Evolutionary conservation across 129 eudicot genomes (phyloP).

Genomic region (Artemisia tridentata): DNA sequence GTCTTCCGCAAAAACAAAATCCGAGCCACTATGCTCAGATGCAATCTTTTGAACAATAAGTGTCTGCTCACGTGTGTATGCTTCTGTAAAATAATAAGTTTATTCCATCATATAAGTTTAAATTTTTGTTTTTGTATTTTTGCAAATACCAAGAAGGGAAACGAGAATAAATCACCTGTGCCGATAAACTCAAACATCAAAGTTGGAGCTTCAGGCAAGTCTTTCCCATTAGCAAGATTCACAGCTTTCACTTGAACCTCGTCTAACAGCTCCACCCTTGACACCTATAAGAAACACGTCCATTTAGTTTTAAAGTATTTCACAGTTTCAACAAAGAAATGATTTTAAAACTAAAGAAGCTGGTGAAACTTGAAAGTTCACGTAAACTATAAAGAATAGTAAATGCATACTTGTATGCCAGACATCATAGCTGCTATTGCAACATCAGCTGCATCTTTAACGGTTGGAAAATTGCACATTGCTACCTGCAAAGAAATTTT

Average conservation of each 20-base stretch:
- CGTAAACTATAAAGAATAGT: not conserved
- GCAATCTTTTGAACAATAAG: slow-evolving; percentile 84
- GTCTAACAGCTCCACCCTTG: slow-evolving; percentile 97
- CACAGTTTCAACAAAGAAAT: not conserved
- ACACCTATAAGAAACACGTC: slow-evolving; percentile 52
- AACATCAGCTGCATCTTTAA: slow-evolving; percentile 99
- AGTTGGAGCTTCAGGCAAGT: slow-evolving; percentile 86
- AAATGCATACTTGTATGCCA: slow-evolving; percentile 77
- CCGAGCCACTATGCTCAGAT: slow-evolving; percentile 83
- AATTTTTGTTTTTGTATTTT: not conserved
- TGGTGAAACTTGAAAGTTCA: slow-evolving; percentile 1
- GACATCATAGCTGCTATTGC: slow-evolving; percentile 90
- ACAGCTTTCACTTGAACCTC: slow-evolving; percentile 93
- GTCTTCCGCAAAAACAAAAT: slow-evolving; percentile 90
- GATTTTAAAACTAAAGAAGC: slow-evolving; percentile 9
- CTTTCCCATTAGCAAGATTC: slow-evolving; percentile 86
- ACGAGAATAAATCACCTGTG: slow-evolving; percentile 52
- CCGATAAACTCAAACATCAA: slow-evolving; percentile 93
- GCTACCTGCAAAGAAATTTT: slow-evolving; percentile 63
- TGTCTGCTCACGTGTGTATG: slow-evolving; percentile 91
- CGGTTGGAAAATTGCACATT: slow-evolving; percentile 90
- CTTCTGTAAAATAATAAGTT: slow-evolving; percentile 50
- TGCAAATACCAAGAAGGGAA: slow-evolving; percentile 1
- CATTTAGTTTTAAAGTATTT: not conserved
- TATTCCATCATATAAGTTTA: too few relatives aligned